Evolutionary conservation across 345 rosid genomes (phyloP), one percentile per base, ranked within the genome.

Genomic region (Acer campestre): DNA sequence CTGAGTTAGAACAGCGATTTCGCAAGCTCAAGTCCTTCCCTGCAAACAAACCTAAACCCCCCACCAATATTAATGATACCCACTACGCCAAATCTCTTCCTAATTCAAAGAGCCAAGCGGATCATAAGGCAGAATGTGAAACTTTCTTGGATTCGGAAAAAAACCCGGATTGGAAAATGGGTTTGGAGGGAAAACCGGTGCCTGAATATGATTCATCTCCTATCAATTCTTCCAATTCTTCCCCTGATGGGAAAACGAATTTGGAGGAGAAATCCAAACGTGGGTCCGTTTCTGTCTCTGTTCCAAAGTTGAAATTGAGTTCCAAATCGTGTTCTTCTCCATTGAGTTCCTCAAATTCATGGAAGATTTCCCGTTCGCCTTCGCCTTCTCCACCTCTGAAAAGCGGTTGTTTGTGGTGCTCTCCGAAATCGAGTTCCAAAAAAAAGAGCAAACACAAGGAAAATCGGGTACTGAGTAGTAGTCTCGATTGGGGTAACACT

Each of bases 11-110:
- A 22, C 65, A 84, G 76, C 96, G 98, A 18, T 92, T 91, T 85
- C 89, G 83, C 67, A 85, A 89, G 31, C 98, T 94, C 80, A 94
- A 94, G 66, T 87, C 97, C 61, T 76, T 88, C 78, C 94, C 94
- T 16, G 56, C 68, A 29, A 20, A 85, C 55, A 81, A 79, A 66
- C 61, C 85, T 80, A 73, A 58, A 59, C 10, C 80, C 1, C 23
- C 76, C 12, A 2, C 18, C n/a, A 48, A 75, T 59, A 29, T 68
- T 27, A 2, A 10, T 7, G 14, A 29, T 71, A 7, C 27, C 0
- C 46, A n/a, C 18, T 1, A 38, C 70, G 53, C 56, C 71, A 35
- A 69, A 6, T 61, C 69, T 29, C 63, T 82, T 31, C 0, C 44
- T 6, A 81, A 73, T 53, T 76, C 86, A 55, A 81, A 79, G 76